These are phyloP conservation scores for Agastache rugosa DNA, from an alignment of 257 asterid species.

Conservation along the genomic window DNA sequence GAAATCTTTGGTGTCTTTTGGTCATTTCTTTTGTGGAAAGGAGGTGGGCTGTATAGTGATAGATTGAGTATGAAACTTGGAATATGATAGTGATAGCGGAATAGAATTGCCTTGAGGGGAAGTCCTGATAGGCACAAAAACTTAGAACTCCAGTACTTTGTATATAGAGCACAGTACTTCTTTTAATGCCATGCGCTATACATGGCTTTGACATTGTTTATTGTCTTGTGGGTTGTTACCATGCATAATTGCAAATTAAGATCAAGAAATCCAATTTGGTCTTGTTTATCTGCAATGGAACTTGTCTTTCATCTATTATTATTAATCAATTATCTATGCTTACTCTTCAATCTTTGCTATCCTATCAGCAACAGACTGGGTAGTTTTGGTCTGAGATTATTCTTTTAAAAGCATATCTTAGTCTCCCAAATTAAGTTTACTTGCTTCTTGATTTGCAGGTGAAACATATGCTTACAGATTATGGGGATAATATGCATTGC, in stretches of 20 bases:
- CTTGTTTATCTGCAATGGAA: neutral
- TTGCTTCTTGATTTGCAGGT: slow-evolving; percentile 61
- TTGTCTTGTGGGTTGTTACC: neutral
- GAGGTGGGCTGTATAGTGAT: neutral
- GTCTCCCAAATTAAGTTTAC: neutral
- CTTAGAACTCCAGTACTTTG: slow-evolving; percentile 5
- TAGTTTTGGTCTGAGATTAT: slow-evolving; percentile 5
- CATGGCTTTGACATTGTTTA: slow-evolving; percentile 19
- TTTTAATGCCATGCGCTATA: slow-evolving; percentile 13
- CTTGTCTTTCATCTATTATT: slow-evolving; percentile 1
- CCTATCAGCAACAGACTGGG: slow-evolving; percentile 5
- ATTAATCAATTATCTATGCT: slow-evolving; percentile 1
- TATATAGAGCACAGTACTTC: slow-evolving; percentile 26
- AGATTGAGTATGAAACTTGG: neutral
- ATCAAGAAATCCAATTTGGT: neutral
- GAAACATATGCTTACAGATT: slow-evolving; percentile 86
- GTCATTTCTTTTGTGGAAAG: neutral
- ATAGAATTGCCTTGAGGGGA: neutral
- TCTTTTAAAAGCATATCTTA: neutral
- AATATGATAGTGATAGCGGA: neutral
- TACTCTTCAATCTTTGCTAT: slow-evolving; percentile 11
- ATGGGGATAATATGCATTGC: slow-evolving; percentile 95
- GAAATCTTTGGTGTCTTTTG: neutral
- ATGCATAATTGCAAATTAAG: neutral
- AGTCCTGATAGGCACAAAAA: slow-evolving; percentile 10